These are phyloP conservation scores for Microbotryum saponariae DNA, from an alignment of 1,284 basidiomycete genomes.

Conservation along the genomic window DNA sequence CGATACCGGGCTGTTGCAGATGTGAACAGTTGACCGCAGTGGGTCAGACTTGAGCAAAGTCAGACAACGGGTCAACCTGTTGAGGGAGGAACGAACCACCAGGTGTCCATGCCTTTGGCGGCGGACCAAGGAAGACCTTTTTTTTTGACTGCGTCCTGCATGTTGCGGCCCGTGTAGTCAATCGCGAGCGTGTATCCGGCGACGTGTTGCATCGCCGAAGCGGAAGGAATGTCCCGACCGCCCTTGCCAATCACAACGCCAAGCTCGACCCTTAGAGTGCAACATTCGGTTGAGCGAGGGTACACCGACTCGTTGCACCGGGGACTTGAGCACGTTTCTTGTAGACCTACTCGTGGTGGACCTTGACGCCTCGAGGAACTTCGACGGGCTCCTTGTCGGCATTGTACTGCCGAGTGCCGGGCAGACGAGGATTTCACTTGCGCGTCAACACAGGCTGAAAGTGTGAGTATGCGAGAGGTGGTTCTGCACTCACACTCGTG, in stretches of 20 bases:
- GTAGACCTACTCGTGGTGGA: slow-evolving; percentile 59
- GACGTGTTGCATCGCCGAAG: slow-evolving; percentile 66
- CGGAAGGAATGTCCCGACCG: slow-evolving; percentile 69
- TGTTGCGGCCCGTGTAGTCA: slow-evolving; percentile 67
- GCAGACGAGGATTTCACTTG: too few relatives aligned
- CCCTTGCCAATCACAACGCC: slow-evolving; percentile 86
- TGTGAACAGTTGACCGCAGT: slow-evolving; percentile 22
- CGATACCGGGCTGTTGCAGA: slow-evolving; percentile 57
- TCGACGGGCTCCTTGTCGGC: slow-evolving; percentile 57
- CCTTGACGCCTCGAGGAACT: slow-evolving; percentile 73
- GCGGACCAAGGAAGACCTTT: slow-evolving; percentile 90
- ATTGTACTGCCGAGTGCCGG: too few relatives aligned
- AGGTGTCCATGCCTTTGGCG: slow-evolving; percentile 57
- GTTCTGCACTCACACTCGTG: slow-evolving; percentile 39
- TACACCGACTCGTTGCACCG: neutral
- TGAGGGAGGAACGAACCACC: slow-evolving; percentile 26
- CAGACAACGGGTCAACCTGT: too few relatives aligned
- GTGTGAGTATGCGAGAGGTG: too few relatives aligned
- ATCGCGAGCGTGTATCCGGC: slow-evolving; percentile 60
- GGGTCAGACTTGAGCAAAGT: too few relatives aligned
- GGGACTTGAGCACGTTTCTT: neutral
- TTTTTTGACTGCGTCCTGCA: slow-evolving; percentile 88
- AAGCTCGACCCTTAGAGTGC: slow-evolving; percentile 66
- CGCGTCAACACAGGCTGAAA: too few relatives aligned
- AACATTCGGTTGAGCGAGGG: neutral